phyloP scores from a whole-genome alignment of 768 basidiomycete species.

The Leccinum broughii region DNA sequence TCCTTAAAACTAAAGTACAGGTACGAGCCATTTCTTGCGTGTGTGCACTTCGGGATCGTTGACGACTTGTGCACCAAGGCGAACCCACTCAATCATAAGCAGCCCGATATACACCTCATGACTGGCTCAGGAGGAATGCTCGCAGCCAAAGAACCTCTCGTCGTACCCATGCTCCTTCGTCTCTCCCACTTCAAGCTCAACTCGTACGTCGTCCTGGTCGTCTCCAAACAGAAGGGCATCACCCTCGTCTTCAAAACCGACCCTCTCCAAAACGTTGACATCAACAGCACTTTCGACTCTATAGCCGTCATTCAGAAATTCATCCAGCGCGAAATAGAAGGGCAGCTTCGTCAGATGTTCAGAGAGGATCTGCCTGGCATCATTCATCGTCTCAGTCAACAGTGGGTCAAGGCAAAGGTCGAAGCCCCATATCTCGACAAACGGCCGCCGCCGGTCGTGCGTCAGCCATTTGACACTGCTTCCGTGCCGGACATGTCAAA shows the following conservation, averaged over 20 bases:
- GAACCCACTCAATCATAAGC: constrained; percentile 92
- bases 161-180: constrained; percentile 97
- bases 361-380: constrained; percentile 95
- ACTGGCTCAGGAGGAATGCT: constrained; percentile 83
- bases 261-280: constrained; percentile 96
- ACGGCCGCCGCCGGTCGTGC: constrained; percentile 39
- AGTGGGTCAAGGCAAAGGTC: constrained; percentile 93
- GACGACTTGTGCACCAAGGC: constrained; percentile 51
- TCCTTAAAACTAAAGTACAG: constrained; percentile 91
- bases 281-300: constrained; percentile 96
- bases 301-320: constrained; percentile 98
- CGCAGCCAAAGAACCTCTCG: constrained; percentile 90
- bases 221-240: constrained; percentile 96
- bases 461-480: constrained; percentile 38
- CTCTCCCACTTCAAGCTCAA: constrained; percentile 93
- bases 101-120: constrained; percentile 87
- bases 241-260: constrained; percentile 99
- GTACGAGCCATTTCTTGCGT: constrained; percentile 40
- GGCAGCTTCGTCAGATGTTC: constrained; percentile 97
- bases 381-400: constrained; percentile 93
- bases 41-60: background rate
- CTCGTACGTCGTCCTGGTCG: constrained; percentile 96
- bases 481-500: constrained; percentile 44
- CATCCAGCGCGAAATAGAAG: constrained; percentile 97
- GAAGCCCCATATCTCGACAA: constrained; percentile 85